phyloP scores from a whole-genome alignment of 2,329 filamentous ascomycete species.

The Leptographium wingfieldii region DNA sequence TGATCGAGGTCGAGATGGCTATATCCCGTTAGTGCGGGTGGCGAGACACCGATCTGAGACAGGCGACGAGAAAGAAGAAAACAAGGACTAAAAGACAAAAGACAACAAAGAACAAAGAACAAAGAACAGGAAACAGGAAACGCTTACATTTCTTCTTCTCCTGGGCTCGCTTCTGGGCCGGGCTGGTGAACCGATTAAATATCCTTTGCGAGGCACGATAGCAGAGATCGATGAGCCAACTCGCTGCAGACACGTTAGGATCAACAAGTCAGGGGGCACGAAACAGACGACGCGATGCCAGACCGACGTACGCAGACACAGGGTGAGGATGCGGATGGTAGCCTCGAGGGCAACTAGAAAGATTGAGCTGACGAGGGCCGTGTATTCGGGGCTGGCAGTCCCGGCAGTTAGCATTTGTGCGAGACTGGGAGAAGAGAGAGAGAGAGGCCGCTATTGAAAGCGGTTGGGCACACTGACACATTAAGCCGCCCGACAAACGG shows the following conservation, averaged over 20 bases:
- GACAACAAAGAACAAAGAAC: constrained; percentile 10
- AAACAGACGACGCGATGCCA: not conserved
- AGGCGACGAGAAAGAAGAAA: not conserved
- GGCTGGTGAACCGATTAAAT: constrained; percentile 67
- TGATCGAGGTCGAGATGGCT: constrained; percentile 63
- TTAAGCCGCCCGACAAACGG: constrained; percentile 41
- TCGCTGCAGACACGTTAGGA: constrained; percentile 36
- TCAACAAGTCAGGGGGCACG: not conserved
- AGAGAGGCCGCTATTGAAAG: constrained; percentile 1
- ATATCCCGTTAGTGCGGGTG: not conserved
- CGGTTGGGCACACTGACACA: constrained; percentile 26
- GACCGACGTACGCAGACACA: constrained; percentile 56
- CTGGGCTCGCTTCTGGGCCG: constrained; percentile 54
- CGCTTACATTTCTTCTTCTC: constrained; percentile 50
- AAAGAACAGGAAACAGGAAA: constrained; percentile 15
- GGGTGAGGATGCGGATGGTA: constrained; percentile 71
- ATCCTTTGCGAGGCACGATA: constrained; percentile 71
- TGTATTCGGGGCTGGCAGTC: constrained; percentile 61
- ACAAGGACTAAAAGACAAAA: constrained; percentile 25
- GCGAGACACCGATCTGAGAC: not conserved
- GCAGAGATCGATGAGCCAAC: constrained; percentile 67
- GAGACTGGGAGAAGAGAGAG: not conserved
- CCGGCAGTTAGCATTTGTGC: not conserved
- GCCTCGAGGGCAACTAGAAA: constrained; percentile 71
- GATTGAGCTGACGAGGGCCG: constrained; percentile 75